Base-by-base conservation (phyloP, 352 stramenopile species). In the Globisporangium alternatum region DNA sequence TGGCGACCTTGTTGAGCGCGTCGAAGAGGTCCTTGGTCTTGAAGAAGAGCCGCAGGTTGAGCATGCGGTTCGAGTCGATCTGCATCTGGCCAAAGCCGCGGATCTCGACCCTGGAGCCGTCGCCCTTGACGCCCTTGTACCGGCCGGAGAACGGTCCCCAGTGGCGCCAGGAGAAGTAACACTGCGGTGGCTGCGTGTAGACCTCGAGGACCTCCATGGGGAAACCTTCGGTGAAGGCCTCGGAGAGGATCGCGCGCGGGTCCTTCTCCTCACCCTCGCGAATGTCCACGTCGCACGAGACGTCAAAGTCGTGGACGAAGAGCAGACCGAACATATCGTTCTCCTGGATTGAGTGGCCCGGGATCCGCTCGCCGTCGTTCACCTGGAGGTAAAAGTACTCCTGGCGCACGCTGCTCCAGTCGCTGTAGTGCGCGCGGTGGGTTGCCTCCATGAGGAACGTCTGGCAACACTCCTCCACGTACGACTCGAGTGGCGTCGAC, bases 381-480 rank as follows among this genome's bases (percentile, higher is more conserved):
- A 90, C 80, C 49, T 90, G 83, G 21, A 91, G 66, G 53, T 78
- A 86, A 54, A 94, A 94, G 19, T 67, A 70, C 5, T 83, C 68
- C 6, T 86, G 76, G 22, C 62, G 60, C 6, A 93, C 80, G 31
- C 81, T 91, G 0, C 62, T 71, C 86, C 83, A 94, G 55, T 91
- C 72, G 30, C 61, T 57, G 56, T 89, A 88, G 19, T 62, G 56
- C 5, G 70, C 67, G 65, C 89, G 89, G 69, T 94, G 83, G 1
- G 80, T 90, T 6, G 81, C 81, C 52, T 95, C 86, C 80, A 95
- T 87, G 49, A 88, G 70, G 66, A 95, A 91, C 31, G 80, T 90
- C 63, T 91, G 86, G 39, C 80, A 88, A 56, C 80, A 86, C 55
- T 78, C 76, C 70, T 94, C 86, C 19, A 89, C 69, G 56, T 89